Evolutionary conservation across 208 protist species (phyloP).

Genomic region (Crithidia sp.): DNA sequence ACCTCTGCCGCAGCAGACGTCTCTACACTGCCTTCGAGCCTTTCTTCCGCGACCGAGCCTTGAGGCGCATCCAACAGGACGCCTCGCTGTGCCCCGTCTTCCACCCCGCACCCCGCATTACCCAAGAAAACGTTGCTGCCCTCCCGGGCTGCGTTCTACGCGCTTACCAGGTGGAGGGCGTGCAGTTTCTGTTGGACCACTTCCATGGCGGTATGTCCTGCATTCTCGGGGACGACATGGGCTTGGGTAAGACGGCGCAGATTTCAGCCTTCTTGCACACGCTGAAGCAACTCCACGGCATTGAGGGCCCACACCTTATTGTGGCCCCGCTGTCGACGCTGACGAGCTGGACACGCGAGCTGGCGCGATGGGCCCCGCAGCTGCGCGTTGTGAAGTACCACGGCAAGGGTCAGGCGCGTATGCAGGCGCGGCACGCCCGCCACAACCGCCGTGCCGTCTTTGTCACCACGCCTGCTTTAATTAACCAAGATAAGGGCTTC

Average conservation of each 20-base stretch:
- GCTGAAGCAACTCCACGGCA: conserved; percentile 63
- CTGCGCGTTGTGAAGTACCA: conserved; percentile 94
- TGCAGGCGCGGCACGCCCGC: conserved; percentile 30
- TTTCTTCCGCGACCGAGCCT: conserved; percentile 69
- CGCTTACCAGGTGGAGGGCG: conserved; percentile 96
- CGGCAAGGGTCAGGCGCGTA: conserved; percentile 65
- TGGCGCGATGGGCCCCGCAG: conserved; percentile 89
- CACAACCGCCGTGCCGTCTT: conserved; percentile 89
- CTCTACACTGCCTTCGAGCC: conserved; percentile 71
- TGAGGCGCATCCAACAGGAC: conserved; percentile 46
- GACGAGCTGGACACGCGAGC: conserved; percentile 93
- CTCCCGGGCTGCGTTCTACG: conserved; percentile 74
- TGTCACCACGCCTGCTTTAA: conserved; percentile 96
- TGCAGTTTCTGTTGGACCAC: conserved; percentile 93
- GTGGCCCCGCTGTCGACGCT: conserved; percentile 96
- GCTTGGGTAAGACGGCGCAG: conserved; percentile 98
- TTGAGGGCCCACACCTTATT: conserved; percentile 95
- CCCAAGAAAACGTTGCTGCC: conserved; percentile 26
- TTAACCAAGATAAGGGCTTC: conserved; percentile 78
- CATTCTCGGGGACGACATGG: conserved; percentile 98
- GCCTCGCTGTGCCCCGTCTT: conserved; percentile 41
- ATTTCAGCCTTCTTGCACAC: conserved; percentile 90
- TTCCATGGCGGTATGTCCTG: conserved; percentile 89
- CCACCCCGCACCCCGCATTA: conserved; percentile 36
- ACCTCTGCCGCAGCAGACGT: conserved; percentile 46